Evolutionary conservation across 1,284 basidiomycete genomes (phyloP).

Genomic region (Tetrapyrgos nigripes): DNA sequence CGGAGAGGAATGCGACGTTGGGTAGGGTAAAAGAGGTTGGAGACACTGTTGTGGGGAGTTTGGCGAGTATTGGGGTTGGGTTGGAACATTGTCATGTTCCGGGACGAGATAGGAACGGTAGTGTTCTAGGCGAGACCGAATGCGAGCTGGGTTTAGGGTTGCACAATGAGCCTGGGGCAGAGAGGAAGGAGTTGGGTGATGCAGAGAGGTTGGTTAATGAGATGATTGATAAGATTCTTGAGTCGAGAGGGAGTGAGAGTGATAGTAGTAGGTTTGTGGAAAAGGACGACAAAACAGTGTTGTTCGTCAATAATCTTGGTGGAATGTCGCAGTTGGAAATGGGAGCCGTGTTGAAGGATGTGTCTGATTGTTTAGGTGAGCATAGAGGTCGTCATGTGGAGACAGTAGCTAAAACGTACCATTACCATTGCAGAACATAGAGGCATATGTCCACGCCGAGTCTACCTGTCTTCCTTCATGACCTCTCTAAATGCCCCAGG

Average conservation of each 20-base stretch:
- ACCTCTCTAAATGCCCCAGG: constrained; percentile 47
- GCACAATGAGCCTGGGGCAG: constrained; percentile 64
- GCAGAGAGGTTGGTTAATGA: constrained; percentile 39
- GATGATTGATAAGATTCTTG: constrained; percentile 44
- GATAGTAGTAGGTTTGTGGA: constrained; percentile 2
- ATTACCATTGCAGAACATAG: constrained; percentile 13
- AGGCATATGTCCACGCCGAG: constrained; percentile 33
- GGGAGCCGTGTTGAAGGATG: constrained; percentile 52
- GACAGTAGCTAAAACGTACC: background rate
- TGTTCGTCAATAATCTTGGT: constrained; percentile 63
- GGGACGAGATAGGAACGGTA: constrained; percentile 39
- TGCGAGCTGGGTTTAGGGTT: constrained; percentile 62
- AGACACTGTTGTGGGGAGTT: constrained; percentile 47
- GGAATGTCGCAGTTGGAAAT: constrained; percentile 62
- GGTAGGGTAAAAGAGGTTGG: constrained; percentile 56
- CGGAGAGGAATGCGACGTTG: constrained; percentile 52
- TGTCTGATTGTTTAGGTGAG: constrained; percentile 46
- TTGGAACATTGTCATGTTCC: constrained; percentile 66
- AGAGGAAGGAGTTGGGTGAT: constrained; percentile 37
- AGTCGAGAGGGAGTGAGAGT: constrained; percentile 4
- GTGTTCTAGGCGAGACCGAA: constrained; percentile 33
- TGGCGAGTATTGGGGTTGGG: constrained; percentile 58
- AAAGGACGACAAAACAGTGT: constrained; percentile 40
- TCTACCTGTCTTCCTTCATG: constrained; percentile 45
- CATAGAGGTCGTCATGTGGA: background rate